Percentiles rank a stretch among this genome's conserved stretches.
phyloP scores from a whole-genome alignment of 2,329 filamentous ascomycete species.

The Paracorniculantispora psalliotae region DNA sequence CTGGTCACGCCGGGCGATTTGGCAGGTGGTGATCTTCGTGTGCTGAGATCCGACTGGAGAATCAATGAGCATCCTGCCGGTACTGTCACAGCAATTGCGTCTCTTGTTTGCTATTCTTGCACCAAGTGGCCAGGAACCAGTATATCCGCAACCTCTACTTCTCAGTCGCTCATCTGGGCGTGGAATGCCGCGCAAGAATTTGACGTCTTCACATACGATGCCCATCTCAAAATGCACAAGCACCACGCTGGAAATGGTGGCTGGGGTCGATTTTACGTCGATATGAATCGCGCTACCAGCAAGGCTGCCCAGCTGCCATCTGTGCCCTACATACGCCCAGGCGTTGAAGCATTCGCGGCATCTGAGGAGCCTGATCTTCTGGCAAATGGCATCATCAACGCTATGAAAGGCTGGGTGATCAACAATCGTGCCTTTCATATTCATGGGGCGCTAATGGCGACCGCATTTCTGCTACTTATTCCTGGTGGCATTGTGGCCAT shows the following conservation, averaged over 20 bases:
- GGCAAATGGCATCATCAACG: neutral
- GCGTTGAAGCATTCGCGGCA: slow-evolving; percentile 7
- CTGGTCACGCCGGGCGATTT: slow-evolving; percentile 2
- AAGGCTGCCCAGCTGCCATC: slow-evolving; percentile 10
- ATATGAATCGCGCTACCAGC: slow-evolving; percentile 18
- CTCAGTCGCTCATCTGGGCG: slow-evolving; percentile 24
- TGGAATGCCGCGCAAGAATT: slow-evolving; percentile 22
- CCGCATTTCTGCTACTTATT: slow-evolving; percentile 16
- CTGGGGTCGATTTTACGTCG: slow-evolving; percentile 18
- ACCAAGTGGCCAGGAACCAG: slow-evolving; percentile 17
- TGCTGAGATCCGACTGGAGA: slow-evolving; percentile 15
- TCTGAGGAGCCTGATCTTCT: slow-evolving; percentile 14
- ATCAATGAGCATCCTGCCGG: neutral
- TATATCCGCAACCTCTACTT: slow-evolving; percentile 16
- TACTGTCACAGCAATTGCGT: slow-evolving; percentile 15
- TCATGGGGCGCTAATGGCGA: slow-evolving; percentile 18
- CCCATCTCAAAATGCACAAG: slow-evolving; percentile 15
- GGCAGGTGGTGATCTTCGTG: slow-evolving; percentile 13
- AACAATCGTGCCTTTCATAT: slow-evolving; percentile 7
- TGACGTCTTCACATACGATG: slow-evolving; percentile 15
- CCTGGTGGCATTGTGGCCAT: slow-evolving; percentile 17
- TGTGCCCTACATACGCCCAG: slow-evolving; percentile 10
- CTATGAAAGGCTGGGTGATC: neutral
- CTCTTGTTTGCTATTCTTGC: slow-evolving; percentile 22
- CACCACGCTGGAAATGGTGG: slow-evolving; percentile 14